phyloP scores from a whole-genome alignment of 306 rosid species.

The Sechiopsis laciniata region DNA sequence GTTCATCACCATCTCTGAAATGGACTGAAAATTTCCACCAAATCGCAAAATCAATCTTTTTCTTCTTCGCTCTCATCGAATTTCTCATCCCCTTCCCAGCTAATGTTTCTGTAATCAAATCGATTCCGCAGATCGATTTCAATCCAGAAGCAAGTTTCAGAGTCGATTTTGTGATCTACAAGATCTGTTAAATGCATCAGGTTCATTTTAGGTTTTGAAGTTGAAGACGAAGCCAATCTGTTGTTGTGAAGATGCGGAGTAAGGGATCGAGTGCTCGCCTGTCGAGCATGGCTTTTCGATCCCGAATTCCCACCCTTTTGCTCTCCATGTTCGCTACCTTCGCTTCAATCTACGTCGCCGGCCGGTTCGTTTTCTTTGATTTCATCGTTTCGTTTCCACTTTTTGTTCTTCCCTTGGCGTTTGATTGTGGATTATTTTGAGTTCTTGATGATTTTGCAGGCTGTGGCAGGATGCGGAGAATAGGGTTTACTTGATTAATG shows the following conservation, averaged over 20 bases:
- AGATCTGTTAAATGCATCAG: background rate
- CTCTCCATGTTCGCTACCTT: conserved; percentile 87
- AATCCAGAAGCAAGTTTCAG: background rate
- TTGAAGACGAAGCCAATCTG: background rate
- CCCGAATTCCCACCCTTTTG: conserved; percentile 66
- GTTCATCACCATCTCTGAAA: conserved; percentile 7
- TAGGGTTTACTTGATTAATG: conserved; percentile 72
- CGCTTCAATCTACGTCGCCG: conserved; percentile 89
- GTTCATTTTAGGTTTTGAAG: background rate
- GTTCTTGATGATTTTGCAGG: conserved; percentile 34
- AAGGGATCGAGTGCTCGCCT: conserved; percentile 59
- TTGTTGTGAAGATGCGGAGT: conserved; percentile 41
- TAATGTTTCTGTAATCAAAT: background rate
- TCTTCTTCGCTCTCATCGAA: background rate
- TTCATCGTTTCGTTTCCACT: background rate
- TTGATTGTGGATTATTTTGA: background rate
- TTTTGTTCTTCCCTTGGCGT: background rate
- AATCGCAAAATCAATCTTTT: background rate
- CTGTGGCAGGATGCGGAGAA: conserved; percentile 86
- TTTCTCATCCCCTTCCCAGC: background rate
- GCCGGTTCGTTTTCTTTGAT: conserved; percentile 47
- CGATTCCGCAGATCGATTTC: background rate
- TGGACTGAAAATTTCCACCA: background rate
- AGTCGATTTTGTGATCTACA: background rate
- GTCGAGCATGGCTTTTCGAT: conserved; percentile 49